These are phyloP conservation scores for Arbutus unedo DNA, from an alignment of 148 eudicot species.

Conservation along the genomic window DNA sequence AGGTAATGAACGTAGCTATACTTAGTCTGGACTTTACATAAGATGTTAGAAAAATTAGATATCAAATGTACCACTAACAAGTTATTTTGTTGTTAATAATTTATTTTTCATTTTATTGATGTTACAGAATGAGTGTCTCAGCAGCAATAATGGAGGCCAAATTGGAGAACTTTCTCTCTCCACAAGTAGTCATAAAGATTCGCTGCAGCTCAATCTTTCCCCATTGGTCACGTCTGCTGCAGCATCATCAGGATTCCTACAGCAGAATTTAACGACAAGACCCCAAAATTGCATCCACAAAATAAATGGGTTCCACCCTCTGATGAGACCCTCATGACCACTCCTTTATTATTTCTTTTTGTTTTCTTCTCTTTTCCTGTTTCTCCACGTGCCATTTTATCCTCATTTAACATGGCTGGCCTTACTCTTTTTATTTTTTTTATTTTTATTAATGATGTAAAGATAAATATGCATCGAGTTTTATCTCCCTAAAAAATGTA, in stretches of 20 bases:
- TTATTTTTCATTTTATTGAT: not conserved
- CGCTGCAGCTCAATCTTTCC: slow-evolving; percentile 43
- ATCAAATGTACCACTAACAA: not conserved
- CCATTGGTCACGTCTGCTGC: slow-evolving; percentile 77
- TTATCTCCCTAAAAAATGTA: not conserved
- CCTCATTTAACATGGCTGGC: no score
- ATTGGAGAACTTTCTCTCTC: slow-evolving; percentile 22
- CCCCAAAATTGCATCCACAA: slow-evolving; percentile 46
- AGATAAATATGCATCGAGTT: slow-evolving; percentile 22
- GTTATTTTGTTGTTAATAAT: not conserved
- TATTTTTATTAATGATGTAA: slow-evolving; percentile 19
- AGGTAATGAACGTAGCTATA: not conserved
- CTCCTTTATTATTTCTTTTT: not conserved
- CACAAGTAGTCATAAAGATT: slow-evolving; percentile 40
- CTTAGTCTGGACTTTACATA: not conserved
- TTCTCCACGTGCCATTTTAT: not conserved
- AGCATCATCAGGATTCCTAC: slow-evolving; percentile 99
- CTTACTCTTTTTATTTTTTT: no score
- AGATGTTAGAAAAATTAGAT: not conserved
- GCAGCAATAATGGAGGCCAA: slow-evolving; percentile 51
- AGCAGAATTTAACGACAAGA: slow-evolving; percentile 41
- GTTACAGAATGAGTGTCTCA: slow-evolving; percentile 44
- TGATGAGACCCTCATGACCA: slow-evolving; percentile 42
- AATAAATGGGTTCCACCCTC: slow-evolving; percentile 53
- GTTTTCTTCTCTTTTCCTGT: not conserved